These are phyloP conservation scores for Camellia oleifera DNA, from an alignment of 179 eudicot species.

Conservation along the genomic window DNA sequence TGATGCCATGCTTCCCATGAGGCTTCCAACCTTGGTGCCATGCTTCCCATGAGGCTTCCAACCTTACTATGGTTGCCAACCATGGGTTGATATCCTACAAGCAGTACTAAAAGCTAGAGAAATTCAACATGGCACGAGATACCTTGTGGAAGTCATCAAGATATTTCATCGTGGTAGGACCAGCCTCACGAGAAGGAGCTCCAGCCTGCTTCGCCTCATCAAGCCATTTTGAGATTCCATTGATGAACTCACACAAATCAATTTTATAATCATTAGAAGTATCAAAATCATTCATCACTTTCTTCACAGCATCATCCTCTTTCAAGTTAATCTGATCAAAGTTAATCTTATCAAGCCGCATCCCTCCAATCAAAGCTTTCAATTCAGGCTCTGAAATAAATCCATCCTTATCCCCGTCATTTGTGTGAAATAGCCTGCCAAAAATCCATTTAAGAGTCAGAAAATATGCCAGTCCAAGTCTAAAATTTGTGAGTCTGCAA, in stretches of 20 bases:
- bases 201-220: slow-evolving; percentile 27
- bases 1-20: too few relatives aligned
- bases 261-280: slow-evolving; percentile 26
- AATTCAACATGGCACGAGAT: slow-evolving; percentile 15
- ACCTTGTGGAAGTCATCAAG: slow-evolving; percentile 52
- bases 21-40: too few relatives aligned
- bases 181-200: slow-evolving; percentile 17
- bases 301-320: slow-evolving; percentile 30
- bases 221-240: slow-evolving; percentile 44
- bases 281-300: slow-evolving; percentile 43
- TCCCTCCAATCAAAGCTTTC: slow-evolving; percentile 44
- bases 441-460: not conserved
- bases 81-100: too few relatives aligned
- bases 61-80: too few relatives aligned
- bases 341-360: slow-evolving; percentile 27
- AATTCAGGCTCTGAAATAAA: slow-evolving; percentile 37
- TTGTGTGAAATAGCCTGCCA: slow-evolving; percentile 37
- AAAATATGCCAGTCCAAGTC: not conserved
- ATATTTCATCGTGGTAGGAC: slow-evolving; percentile 40
- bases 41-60: too few relatives aligned
- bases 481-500: not conserved
- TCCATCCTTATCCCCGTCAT: slow-evolving; percentile 34
- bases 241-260: slow-evolving; percentile 29
- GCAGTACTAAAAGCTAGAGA: not conserved
- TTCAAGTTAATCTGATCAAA: slow-evolving; percentile 12